These are phyloP conservation scores for Omphalotus guepiniiformis DNA, from an alignment of 768 basidiomycete genomes.

Conservation along the genomic window DNA sequence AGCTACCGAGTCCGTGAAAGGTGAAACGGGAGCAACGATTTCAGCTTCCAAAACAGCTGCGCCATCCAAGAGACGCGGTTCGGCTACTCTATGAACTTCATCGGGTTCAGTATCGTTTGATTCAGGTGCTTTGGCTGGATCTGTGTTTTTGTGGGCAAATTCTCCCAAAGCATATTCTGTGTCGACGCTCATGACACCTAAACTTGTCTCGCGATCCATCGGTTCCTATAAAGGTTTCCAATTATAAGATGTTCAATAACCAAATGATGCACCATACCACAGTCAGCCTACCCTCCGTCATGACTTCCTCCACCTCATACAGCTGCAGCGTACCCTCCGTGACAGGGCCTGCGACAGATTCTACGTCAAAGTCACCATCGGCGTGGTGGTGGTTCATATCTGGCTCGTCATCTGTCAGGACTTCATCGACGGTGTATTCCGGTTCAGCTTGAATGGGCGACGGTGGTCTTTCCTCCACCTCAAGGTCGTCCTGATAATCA, in stretches of 20 bases:
- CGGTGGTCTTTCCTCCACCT: not conserved
- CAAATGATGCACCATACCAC: conserved; percentile 29
- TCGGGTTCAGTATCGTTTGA: not conserved
- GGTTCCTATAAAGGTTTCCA: conserved; percentile 15
- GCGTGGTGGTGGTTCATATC: conserved; percentile 11
- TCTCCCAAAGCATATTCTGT: no score
- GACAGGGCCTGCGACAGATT: conserved; percentile 7
- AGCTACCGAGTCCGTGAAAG: no score
- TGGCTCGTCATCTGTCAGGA: conserved; percentile 9
- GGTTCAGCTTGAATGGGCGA: no score
- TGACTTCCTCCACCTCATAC: conserved; percentile 16
- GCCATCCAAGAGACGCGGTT: no score
- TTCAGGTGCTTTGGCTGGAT: not conserved
- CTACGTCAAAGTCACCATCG: conserved; percentile 15
- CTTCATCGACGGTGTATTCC: conserved; percentile 10
- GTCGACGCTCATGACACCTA: not conserved
- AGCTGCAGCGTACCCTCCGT: conserved; percentile 9
- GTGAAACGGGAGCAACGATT: no score
- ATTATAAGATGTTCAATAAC: no score
- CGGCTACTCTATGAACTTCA: no score
- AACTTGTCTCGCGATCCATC: conserved; percentile 10
- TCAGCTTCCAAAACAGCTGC: no score
- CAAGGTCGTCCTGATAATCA: not conserved
- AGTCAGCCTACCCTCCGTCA: conserved; percentile 23
- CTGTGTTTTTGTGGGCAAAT: no score